Evolutionary conservation across 2,329 filamentous ascomycete genomes (phyloP).

Genomic region (Diaporthe vaccinii): DNA sequence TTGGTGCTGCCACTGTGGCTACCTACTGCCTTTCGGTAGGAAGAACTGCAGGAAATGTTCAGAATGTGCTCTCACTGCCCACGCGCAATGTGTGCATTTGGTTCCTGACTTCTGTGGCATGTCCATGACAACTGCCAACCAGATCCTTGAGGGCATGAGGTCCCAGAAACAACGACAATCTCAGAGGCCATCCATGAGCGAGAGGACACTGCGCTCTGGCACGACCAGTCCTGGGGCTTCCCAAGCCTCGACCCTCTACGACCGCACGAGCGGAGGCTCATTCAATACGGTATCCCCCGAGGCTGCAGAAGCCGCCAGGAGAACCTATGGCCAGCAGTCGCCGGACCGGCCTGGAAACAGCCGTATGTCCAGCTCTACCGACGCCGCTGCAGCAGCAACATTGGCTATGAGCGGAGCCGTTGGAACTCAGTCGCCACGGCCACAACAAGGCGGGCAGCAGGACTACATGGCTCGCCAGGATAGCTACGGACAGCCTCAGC

Average conservation of each 20-base stretch:
- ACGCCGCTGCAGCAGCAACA: conserved; percentile 68
- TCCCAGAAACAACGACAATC: conserved; percentile 77
- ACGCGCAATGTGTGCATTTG: conserved; percentile 91
- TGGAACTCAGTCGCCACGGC: conserved; percentile 50
- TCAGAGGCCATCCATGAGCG: conserved; percentile 70
- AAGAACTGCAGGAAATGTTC: conserved; percentile 95
- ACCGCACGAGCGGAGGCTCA: conserved; percentile 39
- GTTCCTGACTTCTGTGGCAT: conserved; percentile 99
- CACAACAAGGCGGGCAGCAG: conserved; percentile 49
- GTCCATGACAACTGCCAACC: conserved; percentile 97
- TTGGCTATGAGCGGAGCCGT: conserved; percentile 69
- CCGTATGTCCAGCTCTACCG: conserved; percentile 63
- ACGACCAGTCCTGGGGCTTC: conserved; percentile 60
- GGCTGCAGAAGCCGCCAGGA: conserved; percentile 74
- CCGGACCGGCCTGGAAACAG: conserved; percentile 65
- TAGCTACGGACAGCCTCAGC: conserved; percentile 48
- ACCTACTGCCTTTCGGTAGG: conserved; percentile 92
- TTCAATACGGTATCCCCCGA: conserved; percentile 58
- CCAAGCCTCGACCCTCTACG: conserved; percentile 46
- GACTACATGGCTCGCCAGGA: conserved; percentile 51
- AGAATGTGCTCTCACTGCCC: conserved; percentile 93
- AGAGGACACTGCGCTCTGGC: conserved; percentile 73
- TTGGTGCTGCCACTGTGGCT: conserved; percentile 99
- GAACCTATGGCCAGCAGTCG: conserved; percentile 70
- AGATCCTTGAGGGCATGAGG: conserved; percentile 89